phyloP scores from a whole-genome alignment of 1,139 yeast genomes.

The Protomyces gravidus region DNA sequence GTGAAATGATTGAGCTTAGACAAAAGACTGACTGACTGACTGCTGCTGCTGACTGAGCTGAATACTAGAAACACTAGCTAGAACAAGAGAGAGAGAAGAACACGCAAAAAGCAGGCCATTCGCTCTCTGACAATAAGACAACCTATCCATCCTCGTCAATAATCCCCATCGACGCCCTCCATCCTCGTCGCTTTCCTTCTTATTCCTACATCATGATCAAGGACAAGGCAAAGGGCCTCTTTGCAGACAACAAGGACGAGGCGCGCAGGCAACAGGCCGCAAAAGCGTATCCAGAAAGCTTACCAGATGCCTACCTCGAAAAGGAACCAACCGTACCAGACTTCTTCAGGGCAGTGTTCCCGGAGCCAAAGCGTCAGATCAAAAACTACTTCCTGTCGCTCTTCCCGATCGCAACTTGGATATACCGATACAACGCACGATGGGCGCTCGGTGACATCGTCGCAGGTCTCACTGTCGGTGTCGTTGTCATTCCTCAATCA shows the following conservation, averaged over 20 bases:
- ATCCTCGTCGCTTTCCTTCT: neutral
- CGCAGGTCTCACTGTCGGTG: conserved; percentile 91
- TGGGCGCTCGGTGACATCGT: conserved; percentile 82
- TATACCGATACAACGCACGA: conserved; percentile 68
- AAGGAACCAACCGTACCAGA: conserved; percentile 21
- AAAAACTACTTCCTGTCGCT: conserved; percentile 54
- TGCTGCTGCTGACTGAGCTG: too few relatives aligned
- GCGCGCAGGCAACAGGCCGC: conserved; percentile 6
- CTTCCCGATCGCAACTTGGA: conserved; percentile 79
- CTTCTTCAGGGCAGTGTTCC: conserved; percentile 8
- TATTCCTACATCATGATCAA: neutral
- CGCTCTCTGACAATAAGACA: too few relatives aligned
- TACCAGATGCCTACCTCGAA: conserved; percentile 20
- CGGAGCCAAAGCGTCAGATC: conserved; percentile 35
- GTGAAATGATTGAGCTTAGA: too few relatives aligned
- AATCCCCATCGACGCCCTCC: neutral
- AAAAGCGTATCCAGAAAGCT: conserved; percentile 8
- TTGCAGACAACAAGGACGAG: conserved; percentile 12
- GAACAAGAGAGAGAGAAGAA: too few relatives aligned
- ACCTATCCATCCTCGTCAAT: too few relatives aligned
- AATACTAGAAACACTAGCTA: too few relatives aligned
- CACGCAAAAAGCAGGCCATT: too few relatives aligned
- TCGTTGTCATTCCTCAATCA: conserved; percentile 88
- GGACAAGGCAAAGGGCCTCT: conserved; percentile 5
- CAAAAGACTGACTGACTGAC: too few relatives aligned